These are phyloP conservation scores for Hericium erinaceus DNA, from an alignment of 768 basidiomycete species.

Conservation along the genomic window DNA sequence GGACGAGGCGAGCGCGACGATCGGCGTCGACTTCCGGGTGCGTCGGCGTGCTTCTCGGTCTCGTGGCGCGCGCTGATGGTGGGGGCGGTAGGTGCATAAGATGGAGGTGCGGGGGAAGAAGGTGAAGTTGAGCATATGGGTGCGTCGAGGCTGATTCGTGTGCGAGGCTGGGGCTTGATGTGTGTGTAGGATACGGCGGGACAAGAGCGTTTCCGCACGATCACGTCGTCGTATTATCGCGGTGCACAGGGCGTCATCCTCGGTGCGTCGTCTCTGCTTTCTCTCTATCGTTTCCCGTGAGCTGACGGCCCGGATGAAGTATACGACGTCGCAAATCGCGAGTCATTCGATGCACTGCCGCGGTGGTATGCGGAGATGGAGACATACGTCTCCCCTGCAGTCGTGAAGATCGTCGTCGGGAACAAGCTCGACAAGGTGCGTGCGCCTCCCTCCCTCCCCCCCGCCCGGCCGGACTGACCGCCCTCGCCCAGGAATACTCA, in stretches of 20 bases:
- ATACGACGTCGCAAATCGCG: constrained; percentile 89
- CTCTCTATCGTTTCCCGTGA: too few species aligned
- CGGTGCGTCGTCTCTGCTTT: constrained; percentile 28
- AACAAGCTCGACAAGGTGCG: constrained; percentile 88
- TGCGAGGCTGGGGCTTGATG: not conserved
- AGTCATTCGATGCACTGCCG: constrained; percentile 90
- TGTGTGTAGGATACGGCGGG: constrained; percentile 81
- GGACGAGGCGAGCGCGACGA: constrained; percentile 81
- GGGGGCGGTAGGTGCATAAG: constrained; percentile 59
- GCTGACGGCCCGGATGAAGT: constrained; percentile 36
- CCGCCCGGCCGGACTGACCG: not conserved
- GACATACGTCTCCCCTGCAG: constrained; percentile 77
- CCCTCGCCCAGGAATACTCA: constrained; percentile 62
- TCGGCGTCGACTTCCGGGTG: constrained; percentile 80
- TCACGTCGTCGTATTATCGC: constrained; percentile 92
- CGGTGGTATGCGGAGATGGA: constrained; percentile 91
- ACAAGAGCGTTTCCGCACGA: constrained; percentile 92
- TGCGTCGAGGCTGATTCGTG: constrained; percentile 27
- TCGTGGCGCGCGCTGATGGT: not conserved
- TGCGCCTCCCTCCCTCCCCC: not conserved
- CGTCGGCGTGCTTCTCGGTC: constrained; percentile 19
- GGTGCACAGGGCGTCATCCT: constrained; percentile 80
- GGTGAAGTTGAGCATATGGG: constrained; percentile 96
- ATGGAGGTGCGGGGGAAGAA: constrained; percentile 78
- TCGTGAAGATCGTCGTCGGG: constrained; percentile 92